A percentile compares a stretch with the other conserved stretches of the same genome.
Conservation (phyloP, 108 stramenopile genomes). For the Fragilaria radians region DNA sequence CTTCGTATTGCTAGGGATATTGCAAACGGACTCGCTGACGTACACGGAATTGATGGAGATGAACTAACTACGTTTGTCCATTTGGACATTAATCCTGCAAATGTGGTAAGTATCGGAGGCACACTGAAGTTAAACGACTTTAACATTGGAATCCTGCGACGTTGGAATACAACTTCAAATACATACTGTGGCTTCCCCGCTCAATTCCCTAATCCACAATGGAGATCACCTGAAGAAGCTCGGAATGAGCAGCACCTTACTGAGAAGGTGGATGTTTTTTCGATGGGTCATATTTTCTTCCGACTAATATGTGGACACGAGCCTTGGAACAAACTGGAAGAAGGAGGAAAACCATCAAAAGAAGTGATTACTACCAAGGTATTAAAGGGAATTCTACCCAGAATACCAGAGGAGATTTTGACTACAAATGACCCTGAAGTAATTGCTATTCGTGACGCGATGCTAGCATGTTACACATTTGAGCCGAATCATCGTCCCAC, state of each 20-base stretch:
- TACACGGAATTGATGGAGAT: conserved; percentile 65
- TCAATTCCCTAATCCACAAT: conserved; percentile 66
- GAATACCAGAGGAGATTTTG: conserved; percentile 37
- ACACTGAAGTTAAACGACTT: conserved; percentile 73
- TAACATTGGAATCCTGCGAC: conserved; percentile 62
- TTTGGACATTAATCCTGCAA: conserved; percentile 70
- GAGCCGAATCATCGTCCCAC: conserved; percentile 49
- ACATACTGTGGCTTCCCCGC: conserved; percentile 58
- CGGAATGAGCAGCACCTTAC: conserved; percentile 48
- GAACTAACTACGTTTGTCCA: conserved; percentile 60
- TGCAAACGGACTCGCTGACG: conserved; percentile 53
- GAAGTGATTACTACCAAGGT: conserved; percentile 42
- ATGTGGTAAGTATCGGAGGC: conserved; percentile 50
- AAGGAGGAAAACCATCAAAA: conserved; percentile 41
- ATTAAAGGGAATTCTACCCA: conserved; percentile 40
- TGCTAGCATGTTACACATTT: conserved; percentile 49
- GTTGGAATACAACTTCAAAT: conserved; percentile 55
- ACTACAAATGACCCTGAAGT: conserved; percentile 43
- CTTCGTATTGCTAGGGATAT: conserved; percentile 54
- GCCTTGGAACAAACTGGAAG: conserved; percentile 69
- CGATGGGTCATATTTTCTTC: conserved; percentile 75
- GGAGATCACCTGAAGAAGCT: conserved; percentile 74
- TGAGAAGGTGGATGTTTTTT: conserved; percentile 72
- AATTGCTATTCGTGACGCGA: conserved; percentile 57
- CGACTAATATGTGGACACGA: conserved; percentile 64